A percentile compares a stretch with the other conserved stretches of the same genome.
These are phyloP conservation scores for Oleoguttula mirabilis DNA, from an alignment of 495 filamentous ascomycete species.

Conservation along the genomic window DNA sequence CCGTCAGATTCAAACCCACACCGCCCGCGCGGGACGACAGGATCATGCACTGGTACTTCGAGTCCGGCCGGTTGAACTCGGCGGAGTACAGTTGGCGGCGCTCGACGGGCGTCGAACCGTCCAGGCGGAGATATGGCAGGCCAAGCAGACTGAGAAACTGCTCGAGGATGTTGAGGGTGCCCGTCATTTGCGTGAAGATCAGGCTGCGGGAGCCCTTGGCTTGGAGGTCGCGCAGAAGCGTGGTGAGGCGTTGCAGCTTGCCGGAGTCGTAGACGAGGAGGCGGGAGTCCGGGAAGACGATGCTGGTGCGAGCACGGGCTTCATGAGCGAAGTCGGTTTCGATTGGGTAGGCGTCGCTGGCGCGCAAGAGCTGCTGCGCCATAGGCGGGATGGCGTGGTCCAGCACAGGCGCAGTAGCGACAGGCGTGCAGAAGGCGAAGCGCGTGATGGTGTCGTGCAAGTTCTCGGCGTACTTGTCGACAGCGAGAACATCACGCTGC, in stretches of 20 bases:
- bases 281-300: slow-evolving; percentile 93
- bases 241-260: slow-evolving; percentile 84
- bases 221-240: slow-evolving; percentile 75
- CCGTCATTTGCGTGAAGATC: slow-evolving; percentile 99
- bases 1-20: slow-evolving; percentile 90
- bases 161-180: slow-evolving; percentile 93
- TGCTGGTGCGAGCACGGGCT: slow-evolving; percentile 78
- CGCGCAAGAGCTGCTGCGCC: slow-evolving; percentile 25
- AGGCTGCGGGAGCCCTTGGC: slow-evolving; percentile 82
- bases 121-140: slow-evolving; percentile 89
- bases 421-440: slow-evolving; percentile 19
- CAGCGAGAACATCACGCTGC: slow-evolving; percentile 7
- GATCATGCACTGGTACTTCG: slow-evolving; percentile 81
- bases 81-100: slow-evolving; percentile 92
- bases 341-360: slow-evolving; percentile 6
- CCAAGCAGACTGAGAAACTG: slow-evolving; percentile 97
- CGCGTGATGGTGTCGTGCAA: slow-evolving; percentile 10
- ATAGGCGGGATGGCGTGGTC: slow-evolving; percentile 5
- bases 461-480: slow-evolving; percentile 7
- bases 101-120: slow-evolving; percentile 89
- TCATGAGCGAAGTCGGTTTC: slow-evolving; percentile 77
- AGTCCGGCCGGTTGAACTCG: slow-evolving; percentile 59
- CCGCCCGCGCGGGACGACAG: slow-evolving; percentile 89
- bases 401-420: slow-evolving; percentile 14
- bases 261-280: slow-evolving; percentile 96